Base-by-base conservation (phyloP, 2,329 filamentous ascomycete species). In the Pseudogymnoascus pannorum region DNA sequence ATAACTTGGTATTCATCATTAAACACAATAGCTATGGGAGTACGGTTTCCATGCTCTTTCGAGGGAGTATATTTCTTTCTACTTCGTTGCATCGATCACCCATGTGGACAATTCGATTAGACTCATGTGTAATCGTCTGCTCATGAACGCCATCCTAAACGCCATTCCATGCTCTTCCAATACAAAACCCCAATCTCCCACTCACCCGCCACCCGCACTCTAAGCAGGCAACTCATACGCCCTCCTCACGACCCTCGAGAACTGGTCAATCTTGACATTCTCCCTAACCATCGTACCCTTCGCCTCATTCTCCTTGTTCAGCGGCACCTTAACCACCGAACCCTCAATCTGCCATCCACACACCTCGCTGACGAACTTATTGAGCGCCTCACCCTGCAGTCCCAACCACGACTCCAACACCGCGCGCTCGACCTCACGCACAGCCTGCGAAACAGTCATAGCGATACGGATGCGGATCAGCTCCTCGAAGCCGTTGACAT, bases 231-330 rank as follows among this genome's bases (percentile, higher is more conserved):
- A 89, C 79, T 96, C 92, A 81, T 92, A 96, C 58, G 90, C 88
- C 71, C 92, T 83, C 75, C 88, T 83, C 66, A 96, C 85, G 64
- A 96, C 86, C 68, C 91, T 82, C 59, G 85, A 79, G 75, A 92
- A 92, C 79, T 91, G 91, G 68, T 94, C 90, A 63, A 96, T 87
- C 76, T 89, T 91, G 72, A 99, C 94, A 67, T 94, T 92, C 81
- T 99, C 94, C 70, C 92, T 85, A 71, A 97, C 95, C 75, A 97
- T 89, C 40, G 92, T 88, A 76, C 94, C 94, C 81, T 95, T 91
- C 48, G 92, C 94, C 84, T 97, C 93, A 75, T 97, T 97, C 78
- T 99, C 94, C 72, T 94, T 90, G 79, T 99, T 99, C 71, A 87
- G 80, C 61, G 94, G 94, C 61, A 99, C 84, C 74, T 85, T 84